These are phyloP conservation scores for Cenchrus purpureus DNA, from an alignment of 176 grass and related monocot species.

Conservation along the genomic window DNA sequence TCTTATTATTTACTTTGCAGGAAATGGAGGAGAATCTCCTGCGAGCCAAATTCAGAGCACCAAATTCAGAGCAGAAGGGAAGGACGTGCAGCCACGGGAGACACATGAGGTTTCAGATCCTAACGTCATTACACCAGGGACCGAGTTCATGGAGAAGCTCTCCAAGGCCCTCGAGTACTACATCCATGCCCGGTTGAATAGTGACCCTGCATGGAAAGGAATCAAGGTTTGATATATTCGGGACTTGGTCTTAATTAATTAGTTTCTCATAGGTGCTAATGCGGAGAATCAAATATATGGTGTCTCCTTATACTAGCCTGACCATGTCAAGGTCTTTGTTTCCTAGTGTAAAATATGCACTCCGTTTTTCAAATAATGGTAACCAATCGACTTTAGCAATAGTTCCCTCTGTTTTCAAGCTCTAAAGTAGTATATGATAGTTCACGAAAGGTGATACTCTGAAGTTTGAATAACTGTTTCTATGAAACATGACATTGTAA, in stretches of 20 bases:
- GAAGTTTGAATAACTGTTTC: no score
- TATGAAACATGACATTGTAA: no score
- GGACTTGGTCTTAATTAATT: background rate
- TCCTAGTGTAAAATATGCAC: background rate
- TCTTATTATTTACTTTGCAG: conserved; percentile 34
- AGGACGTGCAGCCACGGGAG: conserved; percentile 12
- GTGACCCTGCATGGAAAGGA: conserved; percentile 52
- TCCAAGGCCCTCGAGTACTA: conserved; percentile 57
- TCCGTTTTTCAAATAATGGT: background rate
- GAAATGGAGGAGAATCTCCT: conserved; percentile 46
- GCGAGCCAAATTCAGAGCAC: conserved; percentile 34
- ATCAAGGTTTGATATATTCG: conserved; percentile 53
- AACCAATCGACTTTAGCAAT: no score
- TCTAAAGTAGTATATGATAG: no score
- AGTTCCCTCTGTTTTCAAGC: no score
- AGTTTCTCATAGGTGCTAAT: background rate
- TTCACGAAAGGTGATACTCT: no score
- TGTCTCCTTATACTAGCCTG: background rate
- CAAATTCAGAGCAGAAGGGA: conserved; percentile 32
- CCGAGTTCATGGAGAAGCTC: conserved; percentile 74
- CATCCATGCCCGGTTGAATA: conserved; percentile 47
- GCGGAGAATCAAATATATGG: background rate
- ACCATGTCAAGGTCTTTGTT: background rate
- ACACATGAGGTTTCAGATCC: conserved; percentile 30
- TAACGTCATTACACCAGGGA: conserved; percentile 74